Percentiles rank a stretch among this genome's conserved stretches.
These are phyloP conservation scores for Eurotiales sp. DNA, from an alignment of 2,329 filamentous ascomycete species.

Conservation along the genomic window DNA sequence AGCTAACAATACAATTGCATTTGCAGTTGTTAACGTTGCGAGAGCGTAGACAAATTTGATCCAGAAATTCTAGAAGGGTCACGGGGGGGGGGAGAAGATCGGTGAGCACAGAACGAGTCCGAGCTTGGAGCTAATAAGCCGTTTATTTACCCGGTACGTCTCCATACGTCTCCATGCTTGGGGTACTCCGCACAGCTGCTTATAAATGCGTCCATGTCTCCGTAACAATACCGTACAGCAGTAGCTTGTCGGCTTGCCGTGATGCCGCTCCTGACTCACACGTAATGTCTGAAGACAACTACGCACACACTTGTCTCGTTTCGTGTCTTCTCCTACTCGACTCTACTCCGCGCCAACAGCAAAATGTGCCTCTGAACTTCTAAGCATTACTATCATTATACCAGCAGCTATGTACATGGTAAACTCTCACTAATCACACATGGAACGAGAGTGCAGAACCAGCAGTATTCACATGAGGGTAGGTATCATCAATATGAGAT, in stretches of 20 bases:
- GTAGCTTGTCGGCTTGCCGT: no score
- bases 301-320: no score
- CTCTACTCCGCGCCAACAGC: no score
- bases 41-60: not conserved
- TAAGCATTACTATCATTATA: conserved; percentile 16
- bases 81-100: not conserved
- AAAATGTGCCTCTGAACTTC: not conserved
- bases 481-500: no score
- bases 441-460: not conserved
- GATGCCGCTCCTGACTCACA: no score
- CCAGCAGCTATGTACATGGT: conserved; percentile 15
- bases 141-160: not conserved
- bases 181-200: conserved; percentile 10
- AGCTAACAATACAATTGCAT: conserved; percentile 11
- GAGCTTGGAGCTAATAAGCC: not conserved
- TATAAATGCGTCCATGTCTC: not conserved
- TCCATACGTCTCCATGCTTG: not conserved
- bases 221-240: not conserved
- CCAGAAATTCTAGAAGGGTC: not conserved
- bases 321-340: no score
- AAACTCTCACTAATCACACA: conserved; percentile 2
- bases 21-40: not conserved
- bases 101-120: not conserved
- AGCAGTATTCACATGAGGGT: conserved; percentile 13
- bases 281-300: no score